Evolutionary conservation across 331 rosid species (phyloP).

Genomic region (Saraca asoca): DNA sequence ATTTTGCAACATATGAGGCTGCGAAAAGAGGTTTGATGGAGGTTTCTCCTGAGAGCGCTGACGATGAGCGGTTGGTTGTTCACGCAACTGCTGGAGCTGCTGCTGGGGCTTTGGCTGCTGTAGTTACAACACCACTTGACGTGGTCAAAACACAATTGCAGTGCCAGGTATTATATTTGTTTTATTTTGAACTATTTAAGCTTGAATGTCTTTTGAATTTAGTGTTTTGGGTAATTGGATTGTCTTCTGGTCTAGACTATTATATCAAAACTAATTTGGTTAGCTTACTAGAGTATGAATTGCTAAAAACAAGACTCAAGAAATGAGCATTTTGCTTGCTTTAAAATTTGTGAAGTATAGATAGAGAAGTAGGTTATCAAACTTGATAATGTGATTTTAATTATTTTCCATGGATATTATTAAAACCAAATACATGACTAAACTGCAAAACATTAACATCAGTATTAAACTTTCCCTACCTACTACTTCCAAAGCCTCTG

Average conservation of each 20-base stretch:
- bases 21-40: conserved; percentile 48
- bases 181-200: neutral
- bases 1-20: conserved; percentile 60
- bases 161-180: conserved; percentile 54
- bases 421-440: too few relatives aligned
- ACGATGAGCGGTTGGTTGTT: conserved; percentile 52
- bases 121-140: conserved; percentile 62
- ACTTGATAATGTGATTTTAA: neutral
- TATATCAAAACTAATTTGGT: neutral
- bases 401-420: neutral
- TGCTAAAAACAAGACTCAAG: neutral
- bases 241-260: neutral
- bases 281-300: conserved; percentile 26
- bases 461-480: too few relatives aligned
- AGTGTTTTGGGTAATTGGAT: neutral
- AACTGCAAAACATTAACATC: too few relatives aligned
- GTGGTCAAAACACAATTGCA: conserved; percentile 69
- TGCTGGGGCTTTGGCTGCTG: conserved; percentile 63
- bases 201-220: neutral
- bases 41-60: conserved; percentile 50
- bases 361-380: neutral
- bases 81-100: conserved; percentile 72
- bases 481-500: too few relatives aligned
- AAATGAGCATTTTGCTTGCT: neutral
- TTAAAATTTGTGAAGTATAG: conserved; percentile 1